Percentiles rank a stretch among this genome's conserved stretches.
These are phyloP conservation scores for Evernia prunastri DNA, from an alignment of 495 filamentous ascomycete genomes.

Conservation along the genomic window DNA sequence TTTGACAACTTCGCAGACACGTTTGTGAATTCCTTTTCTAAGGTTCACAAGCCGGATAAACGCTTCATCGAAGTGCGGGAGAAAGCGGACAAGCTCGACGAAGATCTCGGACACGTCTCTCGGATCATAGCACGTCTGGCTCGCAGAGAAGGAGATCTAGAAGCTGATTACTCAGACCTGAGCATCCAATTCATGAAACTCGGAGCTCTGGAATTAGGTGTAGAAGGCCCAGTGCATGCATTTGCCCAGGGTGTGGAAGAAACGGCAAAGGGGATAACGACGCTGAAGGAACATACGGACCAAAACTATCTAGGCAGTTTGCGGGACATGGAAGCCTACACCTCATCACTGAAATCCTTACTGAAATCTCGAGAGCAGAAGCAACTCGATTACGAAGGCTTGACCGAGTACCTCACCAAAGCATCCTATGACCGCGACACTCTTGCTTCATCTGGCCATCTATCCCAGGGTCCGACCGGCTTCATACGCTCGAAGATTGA, in stretches of 20 bases:
- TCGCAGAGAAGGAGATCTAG: conserved; percentile 80
- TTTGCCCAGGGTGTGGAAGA: conserved; percentile 85
- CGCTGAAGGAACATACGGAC: conserved; percentile 84
- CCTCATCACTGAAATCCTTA: conserved; percentile 70
- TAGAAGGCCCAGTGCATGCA: conserved; percentile 68
- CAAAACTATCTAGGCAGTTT: conserved; percentile 89
- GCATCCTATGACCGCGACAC: conserved; percentile 81
- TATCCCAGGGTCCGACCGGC: conserved; percentile 63
- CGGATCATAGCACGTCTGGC: conserved; percentile 88
- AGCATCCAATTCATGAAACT: conserved; percentile 92
- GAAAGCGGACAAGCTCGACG: conserved; percentile 89
- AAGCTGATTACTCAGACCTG: conserved; percentile 81
- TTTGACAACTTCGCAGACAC: conserved; percentile 92
- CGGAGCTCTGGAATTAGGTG: conserved; percentile 79
- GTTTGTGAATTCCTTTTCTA: conserved; percentile 96
- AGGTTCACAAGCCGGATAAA: conserved; percentile 89
- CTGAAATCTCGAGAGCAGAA: conserved; percentile 95
- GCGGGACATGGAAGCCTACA: conserved; percentile 91
- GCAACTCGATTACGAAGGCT: conserved; percentile 92
- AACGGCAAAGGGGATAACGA: conserved; percentile 64
- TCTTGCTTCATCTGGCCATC: conserved; percentile 60
- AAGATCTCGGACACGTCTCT: conserved; percentile 86
- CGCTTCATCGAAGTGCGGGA: conserved; percentile 92
- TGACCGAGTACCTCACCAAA: conserved; percentile 92
- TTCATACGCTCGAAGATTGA: conserved; percentile 94